Conservation (phyloP, 306 rosid species). For the Trifolium fragiferum region DNA sequence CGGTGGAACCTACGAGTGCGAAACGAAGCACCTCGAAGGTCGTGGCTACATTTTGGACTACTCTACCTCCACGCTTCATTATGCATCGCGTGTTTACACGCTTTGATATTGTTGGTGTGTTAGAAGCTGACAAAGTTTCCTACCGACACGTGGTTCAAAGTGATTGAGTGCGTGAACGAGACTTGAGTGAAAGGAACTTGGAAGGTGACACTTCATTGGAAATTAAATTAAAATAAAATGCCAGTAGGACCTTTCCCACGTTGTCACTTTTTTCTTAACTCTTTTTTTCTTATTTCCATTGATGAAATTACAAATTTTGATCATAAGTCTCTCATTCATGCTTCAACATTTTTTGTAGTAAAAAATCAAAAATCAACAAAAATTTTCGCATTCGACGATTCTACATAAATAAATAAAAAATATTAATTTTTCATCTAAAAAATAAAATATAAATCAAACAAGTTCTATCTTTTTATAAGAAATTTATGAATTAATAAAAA, state of each 20-base stretch:
- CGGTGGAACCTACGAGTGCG: conserved; percentile 19
- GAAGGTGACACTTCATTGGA: not conserved
- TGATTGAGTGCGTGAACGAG: not conserved
- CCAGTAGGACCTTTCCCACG: not conserved
- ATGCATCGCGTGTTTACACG: not conserved
- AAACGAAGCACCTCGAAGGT: conserved; percentile 31
- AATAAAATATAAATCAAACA: too few relatives aligned
- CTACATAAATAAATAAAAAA: too few relatives aligned
- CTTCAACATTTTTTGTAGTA: too few relatives aligned
- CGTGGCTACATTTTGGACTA: conserved; percentile 3
- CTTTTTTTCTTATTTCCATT: too few relatives aligned
- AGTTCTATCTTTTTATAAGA: too few relatives aligned
- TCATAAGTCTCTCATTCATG: too few relatives aligned
- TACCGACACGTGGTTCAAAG: conserved; percentile 32
- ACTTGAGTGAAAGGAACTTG: conserved; percentile 32
- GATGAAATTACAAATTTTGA: too few relatives aligned
- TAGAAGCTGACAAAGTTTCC: conserved; percentile 4
- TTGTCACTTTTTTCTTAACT: not conserved
- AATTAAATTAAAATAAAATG: too few relatives aligned
- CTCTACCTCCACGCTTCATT: not conserved
- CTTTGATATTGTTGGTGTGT: not conserved
- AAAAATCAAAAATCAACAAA: too few relatives aligned
- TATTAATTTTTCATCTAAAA: too few relatives aligned
- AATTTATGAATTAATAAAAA: too few relatives aligned
- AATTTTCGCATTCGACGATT: too few relatives aligned